Percentiles rank a stretch among this genome's conserved stretches.
Evolutionary conservation across 768 basidiomycete species (phyloP).

Genomic region (Boletus rubescentipes): DNA sequence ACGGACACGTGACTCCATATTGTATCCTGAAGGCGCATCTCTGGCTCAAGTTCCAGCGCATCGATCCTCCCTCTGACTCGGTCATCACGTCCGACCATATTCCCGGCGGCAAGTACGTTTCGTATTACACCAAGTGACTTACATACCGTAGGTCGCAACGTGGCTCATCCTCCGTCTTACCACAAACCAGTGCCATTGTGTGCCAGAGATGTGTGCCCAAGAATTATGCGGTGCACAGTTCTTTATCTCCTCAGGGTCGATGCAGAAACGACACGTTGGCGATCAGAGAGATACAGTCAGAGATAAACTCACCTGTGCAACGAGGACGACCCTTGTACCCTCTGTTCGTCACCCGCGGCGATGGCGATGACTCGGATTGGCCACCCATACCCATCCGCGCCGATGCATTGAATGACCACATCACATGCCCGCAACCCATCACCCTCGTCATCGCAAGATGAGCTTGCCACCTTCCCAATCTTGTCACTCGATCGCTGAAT

Average conservation of each 20-base stretch:
- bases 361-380: neutral
- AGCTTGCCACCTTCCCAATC: neutral
- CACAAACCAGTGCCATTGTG: neutral
- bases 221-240: neutral
- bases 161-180: neutral
- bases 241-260: neutral
- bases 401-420: neutral
- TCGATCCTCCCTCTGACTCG: neutral
- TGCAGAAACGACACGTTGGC: neutral
- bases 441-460: neutral
- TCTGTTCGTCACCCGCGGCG: neutral
- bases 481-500: constrained; percentile 4
- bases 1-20: neutral
- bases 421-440: neutral
- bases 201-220: neutral
- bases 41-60: neutral
- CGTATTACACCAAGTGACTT: constrained; percentile 3
- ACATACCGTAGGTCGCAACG: neutral
- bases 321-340: neutral
- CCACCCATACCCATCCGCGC: neutral
- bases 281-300: constrained; percentile 3
- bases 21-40: neutral
- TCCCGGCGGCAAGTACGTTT: neutral
- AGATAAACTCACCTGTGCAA: constrained; percentile 1
- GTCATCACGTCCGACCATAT: constrained; percentile 6